These are phyloP conservation scores for Myriosclerotinia curreyana DNA, from an alignment of 2,329 filamentous ascomycete genomes.

Conservation along the genomic window DNA sequence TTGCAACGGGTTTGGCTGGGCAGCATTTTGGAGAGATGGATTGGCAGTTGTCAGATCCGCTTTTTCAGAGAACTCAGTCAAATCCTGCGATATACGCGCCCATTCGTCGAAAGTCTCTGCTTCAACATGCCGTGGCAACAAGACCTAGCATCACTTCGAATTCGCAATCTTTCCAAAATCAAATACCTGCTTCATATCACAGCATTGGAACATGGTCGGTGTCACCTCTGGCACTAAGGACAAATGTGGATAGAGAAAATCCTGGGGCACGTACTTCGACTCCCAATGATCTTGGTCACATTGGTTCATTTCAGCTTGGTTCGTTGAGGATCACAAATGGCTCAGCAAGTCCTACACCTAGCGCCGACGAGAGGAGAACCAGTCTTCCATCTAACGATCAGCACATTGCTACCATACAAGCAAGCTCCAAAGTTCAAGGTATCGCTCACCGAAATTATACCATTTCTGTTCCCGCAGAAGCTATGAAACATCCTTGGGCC, in stretches of 20 bases:
- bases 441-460: slow-evolving; percentile 32
- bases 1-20: slow-evolving; percentile 13
- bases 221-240: slow-evolving; percentile 16
- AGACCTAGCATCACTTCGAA: slow-evolving; percentile 26
- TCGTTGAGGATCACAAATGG: slow-evolving; percentile 62
- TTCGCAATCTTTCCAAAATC: slow-evolving; percentile 20
- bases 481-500: slow-evolving; percentile 28
- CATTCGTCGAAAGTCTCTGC: slow-evolving; percentile 36
- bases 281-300: slow-evolving; percentile 53
- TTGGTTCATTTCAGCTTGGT: slow-evolving; percentile 61
- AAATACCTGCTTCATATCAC: slow-evolving; percentile 15
- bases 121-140: slow-evolving; percentile 39
- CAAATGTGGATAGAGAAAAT: slow-evolving; percentile 15
- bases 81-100: slow-evolving; percentile 33
- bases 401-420: slow-evolving; percentile 6
- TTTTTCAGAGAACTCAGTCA: slow-evolving; percentile 27
- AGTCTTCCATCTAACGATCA: slow-evolving; percentile 12
- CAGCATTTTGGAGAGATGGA: slow-evolving; percentile 17
- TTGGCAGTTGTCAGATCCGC: slow-evolving; percentile 19
- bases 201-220: slow-evolving; percentile 16
- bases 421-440: slow-evolving; percentile 22
- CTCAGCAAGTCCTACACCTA: slow-evolving; percentile 50
- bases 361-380: slow-evolving; percentile 35
- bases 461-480: slow-evolving; percentile 26
- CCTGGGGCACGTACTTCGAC: slow-evolving; percentile 40